These are phyloP conservation scores for Globisporangium iwayamae DNA, from an alignment of 352 stramenopile genomes.

Conservation along the genomic window DNA sequence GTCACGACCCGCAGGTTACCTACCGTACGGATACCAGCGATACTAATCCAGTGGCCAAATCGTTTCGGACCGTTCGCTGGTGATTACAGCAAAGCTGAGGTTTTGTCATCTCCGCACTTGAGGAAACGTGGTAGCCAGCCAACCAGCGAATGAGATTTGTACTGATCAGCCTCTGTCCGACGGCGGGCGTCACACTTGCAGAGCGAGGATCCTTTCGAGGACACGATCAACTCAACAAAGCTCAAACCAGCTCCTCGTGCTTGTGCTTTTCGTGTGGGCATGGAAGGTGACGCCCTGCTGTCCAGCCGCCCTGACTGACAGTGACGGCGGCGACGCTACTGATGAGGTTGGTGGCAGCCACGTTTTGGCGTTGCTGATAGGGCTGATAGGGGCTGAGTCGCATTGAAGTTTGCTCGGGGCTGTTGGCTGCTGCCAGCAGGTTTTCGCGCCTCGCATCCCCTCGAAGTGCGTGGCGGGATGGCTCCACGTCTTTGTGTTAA, in stretches of 20 bases:
- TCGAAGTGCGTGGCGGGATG: conserved; percentile 4
- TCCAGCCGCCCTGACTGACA: not conserved
- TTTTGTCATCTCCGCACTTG: too few species aligned
- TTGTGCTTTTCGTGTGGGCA: not conserved
- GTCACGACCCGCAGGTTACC: too few species aligned
- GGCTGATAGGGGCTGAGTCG: not conserved
- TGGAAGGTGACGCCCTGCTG: not conserved
- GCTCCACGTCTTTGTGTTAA: conserved; percentile 12
- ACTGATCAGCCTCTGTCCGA: too few species aligned
- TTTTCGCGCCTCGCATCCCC: not conserved
- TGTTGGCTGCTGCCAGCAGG: not conserved
- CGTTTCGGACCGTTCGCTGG: too few species aligned
- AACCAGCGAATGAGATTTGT: too few species aligned
- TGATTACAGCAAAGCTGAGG: too few species aligned
- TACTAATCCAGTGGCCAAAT: too few species aligned
- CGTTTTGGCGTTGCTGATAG: not conserved
- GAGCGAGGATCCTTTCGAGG: too few species aligned
- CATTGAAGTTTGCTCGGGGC: not conserved
- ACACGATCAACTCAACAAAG: too few species aligned
- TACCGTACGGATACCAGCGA: too few species aligned
- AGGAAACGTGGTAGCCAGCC: too few species aligned
- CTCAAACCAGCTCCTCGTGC: not conserved
- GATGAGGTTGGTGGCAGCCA: not conserved
- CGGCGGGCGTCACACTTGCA: too few species aligned
- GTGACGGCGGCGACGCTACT: not conserved